These are phyloP conservation scores for Linnemannia zychae DNA, from an alignment of 192 early-diverging fungal genomes.

Conservation along the genomic window DNA sequence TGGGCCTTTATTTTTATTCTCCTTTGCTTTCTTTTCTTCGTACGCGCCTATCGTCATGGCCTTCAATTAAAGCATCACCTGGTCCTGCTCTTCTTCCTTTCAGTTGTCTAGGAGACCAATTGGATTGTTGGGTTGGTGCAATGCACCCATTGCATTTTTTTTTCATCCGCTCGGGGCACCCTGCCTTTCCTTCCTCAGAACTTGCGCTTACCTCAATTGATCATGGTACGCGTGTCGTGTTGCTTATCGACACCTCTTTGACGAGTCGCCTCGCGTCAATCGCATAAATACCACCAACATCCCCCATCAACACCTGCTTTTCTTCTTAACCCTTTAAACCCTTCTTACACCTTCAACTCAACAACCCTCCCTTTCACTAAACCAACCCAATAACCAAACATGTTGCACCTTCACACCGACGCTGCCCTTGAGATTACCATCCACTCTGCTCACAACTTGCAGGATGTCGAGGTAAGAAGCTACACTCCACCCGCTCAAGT, in stretches of 20 bases:
- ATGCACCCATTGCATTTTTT: constrained; percentile 4
- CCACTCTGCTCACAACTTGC: constrained; percentile 15
- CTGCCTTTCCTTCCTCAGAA: neutral
- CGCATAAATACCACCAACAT: neutral
- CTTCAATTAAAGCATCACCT: neutral
- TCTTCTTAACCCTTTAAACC: neutral
- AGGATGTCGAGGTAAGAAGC: constrained; percentile 26
- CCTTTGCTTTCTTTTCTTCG: neutral
- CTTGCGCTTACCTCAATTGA: neutral
- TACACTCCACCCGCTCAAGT: no score
- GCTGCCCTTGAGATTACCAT: constrained; percentile 12
- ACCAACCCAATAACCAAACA: constrained; percentile 8
- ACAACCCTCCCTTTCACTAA: neutral
- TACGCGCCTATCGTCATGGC: neutral
- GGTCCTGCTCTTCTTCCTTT: neutral
- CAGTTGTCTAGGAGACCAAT: neutral
- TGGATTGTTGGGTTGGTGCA: neutral
- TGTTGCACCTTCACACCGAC: constrained; percentile 1
- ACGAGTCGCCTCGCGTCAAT: constrained; percentile 6
- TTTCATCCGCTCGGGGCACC: neutral
- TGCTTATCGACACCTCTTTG: neutral
- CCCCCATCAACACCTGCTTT: neutral
- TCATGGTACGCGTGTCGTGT: constrained; percentile 1
- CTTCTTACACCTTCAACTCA: neutral
- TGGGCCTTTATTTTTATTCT: neutral